phyloP scores from a whole-genome alignment of 441 rosid genomes.

The Capsella rubella region DNA sequence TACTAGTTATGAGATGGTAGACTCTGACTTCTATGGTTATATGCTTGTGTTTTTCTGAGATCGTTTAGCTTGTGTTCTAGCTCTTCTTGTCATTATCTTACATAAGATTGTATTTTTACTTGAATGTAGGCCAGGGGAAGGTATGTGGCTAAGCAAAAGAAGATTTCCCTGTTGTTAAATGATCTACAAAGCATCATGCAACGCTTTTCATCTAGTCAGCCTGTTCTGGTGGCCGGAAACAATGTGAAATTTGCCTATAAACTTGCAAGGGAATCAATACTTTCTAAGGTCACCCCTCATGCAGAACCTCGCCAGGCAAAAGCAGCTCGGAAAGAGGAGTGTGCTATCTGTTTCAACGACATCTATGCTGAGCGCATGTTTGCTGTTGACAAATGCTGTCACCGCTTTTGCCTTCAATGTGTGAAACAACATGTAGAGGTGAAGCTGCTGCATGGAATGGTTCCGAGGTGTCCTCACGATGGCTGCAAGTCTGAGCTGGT shows the following conservation, averaged over 20 bases:
- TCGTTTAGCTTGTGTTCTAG: background rate
- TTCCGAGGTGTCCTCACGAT: constrained; percentile 73
- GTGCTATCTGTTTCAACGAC: constrained; percentile 76
- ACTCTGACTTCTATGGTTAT: background rate
- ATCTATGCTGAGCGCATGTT: constrained; percentile 58
- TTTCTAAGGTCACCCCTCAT: constrained; percentile 51
- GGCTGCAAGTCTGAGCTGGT: constrained; percentile 64
- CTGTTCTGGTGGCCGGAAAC: constrained; percentile 53
- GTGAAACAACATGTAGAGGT: constrained; percentile 85
- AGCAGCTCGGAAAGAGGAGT: constrained; percentile 56
- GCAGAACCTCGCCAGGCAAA: constrained; percentile 43
- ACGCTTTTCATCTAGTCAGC: constrained; percentile 49
- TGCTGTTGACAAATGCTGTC: constrained; percentile 65
- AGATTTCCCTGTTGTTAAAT: constrained; percentile 53
- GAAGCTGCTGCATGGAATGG: constrained; percentile 72
- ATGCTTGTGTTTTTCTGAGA: background rate
- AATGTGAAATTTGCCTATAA: constrained; percentile 64
- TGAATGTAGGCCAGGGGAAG: constrained; percentile 60
- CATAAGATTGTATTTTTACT: constrained; percentile 12
- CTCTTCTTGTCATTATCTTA: constrained; percentile 12
- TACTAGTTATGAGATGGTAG: constrained; percentile 17
- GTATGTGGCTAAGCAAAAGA: constrained; percentile 60
- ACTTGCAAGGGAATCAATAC: constrained; percentile 78
- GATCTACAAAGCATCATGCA: constrained; percentile 53
- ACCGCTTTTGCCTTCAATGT: constrained; percentile 81